Conservation (phyloP, 495 filamentous ascomycete species). For the Rostrohypoxylon terebratum region DNA sequence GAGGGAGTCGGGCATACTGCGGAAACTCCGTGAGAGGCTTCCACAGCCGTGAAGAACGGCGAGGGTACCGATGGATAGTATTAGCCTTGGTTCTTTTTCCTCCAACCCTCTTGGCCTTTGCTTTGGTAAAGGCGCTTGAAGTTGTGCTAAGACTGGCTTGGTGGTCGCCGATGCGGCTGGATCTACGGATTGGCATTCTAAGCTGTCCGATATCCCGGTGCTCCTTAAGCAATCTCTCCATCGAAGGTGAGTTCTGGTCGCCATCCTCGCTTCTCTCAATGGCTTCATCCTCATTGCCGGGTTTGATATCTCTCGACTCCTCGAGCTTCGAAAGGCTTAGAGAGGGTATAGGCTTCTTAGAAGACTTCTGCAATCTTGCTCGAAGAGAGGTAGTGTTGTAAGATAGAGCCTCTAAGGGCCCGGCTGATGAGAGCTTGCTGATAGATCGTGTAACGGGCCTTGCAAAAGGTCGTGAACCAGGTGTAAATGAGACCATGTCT, state of each 20-base stretch:
- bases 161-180: conserved; percentile 7
- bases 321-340: conserved; percentile 23
- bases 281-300: neutral
- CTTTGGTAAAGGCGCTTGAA: neutral
- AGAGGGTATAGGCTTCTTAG: conserved; percentile 11
- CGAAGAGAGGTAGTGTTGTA: conserved; percentile 1
- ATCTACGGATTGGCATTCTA: conserved; percentile 14
- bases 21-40: conserved; percentile 47
- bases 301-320: conserved; percentile 20
- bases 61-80: neutral
- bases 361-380: conserved; percentile 23
- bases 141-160: neutral
- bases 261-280: neutral
- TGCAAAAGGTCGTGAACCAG: neutral
- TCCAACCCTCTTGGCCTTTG: neutral
- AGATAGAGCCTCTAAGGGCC: neutral
- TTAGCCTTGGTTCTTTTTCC: neutral
- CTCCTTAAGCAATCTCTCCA: neutral
- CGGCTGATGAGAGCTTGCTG: neutral
- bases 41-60: conserved; percentile 42
- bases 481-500: neutral
- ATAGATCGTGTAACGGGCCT: conserved; percentile 40
- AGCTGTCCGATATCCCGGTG: conserved; percentile 25
- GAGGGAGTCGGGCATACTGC: conserved; percentile 35
- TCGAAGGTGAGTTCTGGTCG: neutral